Evolutionary conservation across 768 basidiomycete genomes (phyloP), one percentile per base, ranked within the genome.

Genomic region (Boletus barrowsii): DNA sequence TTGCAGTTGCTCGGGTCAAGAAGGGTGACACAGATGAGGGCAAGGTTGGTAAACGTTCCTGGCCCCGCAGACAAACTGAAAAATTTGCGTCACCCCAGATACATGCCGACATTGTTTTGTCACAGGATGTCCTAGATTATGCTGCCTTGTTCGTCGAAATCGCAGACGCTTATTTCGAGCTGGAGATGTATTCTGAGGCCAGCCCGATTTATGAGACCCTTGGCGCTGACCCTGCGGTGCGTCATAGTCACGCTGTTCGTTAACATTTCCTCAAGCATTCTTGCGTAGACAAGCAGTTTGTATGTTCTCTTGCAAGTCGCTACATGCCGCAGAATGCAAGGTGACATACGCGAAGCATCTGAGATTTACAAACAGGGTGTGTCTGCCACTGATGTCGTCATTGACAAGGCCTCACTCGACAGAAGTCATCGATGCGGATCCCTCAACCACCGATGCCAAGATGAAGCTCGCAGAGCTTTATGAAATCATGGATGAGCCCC

Each of bases 381-480:
- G 80, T 47, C 59, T 42, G 18, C 33, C 24, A 10, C 22, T 13
- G 10, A 39, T 35, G 18, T 17, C 37, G 37, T n/a, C 20, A 14
- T 14, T 10, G 8, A 14, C 14, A 32, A 52, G 36, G 5, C 5
- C 35, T 59, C 85, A 49, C 7, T 10, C 22, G 44, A 7, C 29
- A 30, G 8, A 59, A 96, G 94, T 95, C 30, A 76, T 88, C 17
- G 75, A 79, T 4, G 82, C 82, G 1, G 89, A 94, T 66, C 86
- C 91, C 0, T 77, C 79, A 0, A 81, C 91, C 60, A 83, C 84
- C 62, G 90, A 94, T 29, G 87, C 86, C 26, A 93, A 93, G 49
- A 86, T 95, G 81, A 88, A 90, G 57, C 79, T 98, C 0, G 96
- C 95, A 0, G 90, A 90, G 58, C 83, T 94, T 14, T 91, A 93